Percentiles rank a stretch among this genome's conserved stretches.
These are phyloP conservation scores for Paramarasmius palmivorus DNA, from an alignment of 1,284 basidiomycete genomes.

Conservation along the genomic window DNA sequence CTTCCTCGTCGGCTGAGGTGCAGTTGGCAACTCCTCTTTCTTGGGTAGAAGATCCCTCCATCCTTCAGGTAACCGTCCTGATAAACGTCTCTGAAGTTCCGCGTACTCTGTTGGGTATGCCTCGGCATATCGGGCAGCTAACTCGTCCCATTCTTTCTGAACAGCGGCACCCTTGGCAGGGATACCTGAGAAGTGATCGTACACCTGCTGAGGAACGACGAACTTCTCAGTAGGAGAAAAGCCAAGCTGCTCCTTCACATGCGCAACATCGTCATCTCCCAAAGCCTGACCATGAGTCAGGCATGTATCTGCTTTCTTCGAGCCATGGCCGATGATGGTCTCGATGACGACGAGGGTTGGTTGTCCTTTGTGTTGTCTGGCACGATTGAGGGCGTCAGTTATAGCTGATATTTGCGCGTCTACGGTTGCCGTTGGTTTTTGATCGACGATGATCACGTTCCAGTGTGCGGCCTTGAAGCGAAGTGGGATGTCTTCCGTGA, in stretches of 20 bases:
- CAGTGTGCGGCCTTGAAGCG: constrained; percentile 65
- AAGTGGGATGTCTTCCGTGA: constrained; percentile 51
- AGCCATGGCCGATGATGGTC: constrained; percentile 76
- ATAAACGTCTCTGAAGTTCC: constrained; percentile 65
- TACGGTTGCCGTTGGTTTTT: constrained; percentile 1
- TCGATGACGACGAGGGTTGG: constrained; percentile 68
- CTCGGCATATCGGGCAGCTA: constrained; percentile 56
- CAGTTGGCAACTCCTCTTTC: constrained; percentile 52
- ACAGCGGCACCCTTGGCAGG: not conserved
- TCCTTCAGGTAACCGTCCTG: constrained; percentile 65
- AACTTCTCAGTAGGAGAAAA: constrained; percentile 67
- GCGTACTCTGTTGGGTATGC: constrained; percentile 66
- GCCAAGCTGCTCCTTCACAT: constrained; percentile 69
- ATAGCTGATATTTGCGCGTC: constrained; percentile 52
- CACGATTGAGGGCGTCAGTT: constrained; percentile 62
- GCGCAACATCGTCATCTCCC: constrained; percentile 69
- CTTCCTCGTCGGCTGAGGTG: constrained; percentile 72
- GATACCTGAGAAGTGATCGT: constrained; percentile 27
- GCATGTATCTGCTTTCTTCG: constrained; percentile 65
- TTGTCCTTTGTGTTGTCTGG: constrained; percentile 58
- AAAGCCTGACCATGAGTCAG: constrained; percentile 53
- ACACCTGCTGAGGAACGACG: constrained; percentile 59
- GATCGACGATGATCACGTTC: constrained; percentile 65
- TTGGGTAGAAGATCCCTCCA: constrained; percentile 68
- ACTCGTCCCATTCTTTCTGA: constrained; percentile 51